A percentile compares a stretch with the other conserved stretches of the same genome.
Conservation (phyloP, 768 basidiomycete genomes). For the Russula griseocarnosa region DNA sequence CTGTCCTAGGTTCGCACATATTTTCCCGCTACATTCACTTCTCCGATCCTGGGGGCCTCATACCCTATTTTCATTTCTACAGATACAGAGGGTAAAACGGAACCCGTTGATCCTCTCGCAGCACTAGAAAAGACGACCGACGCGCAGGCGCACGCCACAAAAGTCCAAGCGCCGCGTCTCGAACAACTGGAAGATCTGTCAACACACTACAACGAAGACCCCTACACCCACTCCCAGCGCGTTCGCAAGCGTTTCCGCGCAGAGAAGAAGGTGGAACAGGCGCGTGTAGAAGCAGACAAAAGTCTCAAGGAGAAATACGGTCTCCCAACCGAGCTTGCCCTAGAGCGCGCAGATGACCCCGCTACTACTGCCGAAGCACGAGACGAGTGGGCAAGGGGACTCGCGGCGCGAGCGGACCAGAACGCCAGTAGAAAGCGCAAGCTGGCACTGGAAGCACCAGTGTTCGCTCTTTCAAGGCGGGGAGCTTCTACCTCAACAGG, state of each 20-base stretch:
- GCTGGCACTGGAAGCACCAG: slow-evolving; percentile 28
- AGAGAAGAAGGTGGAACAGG: slow-evolving; percentile 76
- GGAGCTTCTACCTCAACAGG: slow-evolving; percentile 9
- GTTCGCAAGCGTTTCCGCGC: slow-evolving; percentile 79
- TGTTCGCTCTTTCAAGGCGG: slow-evolving; percentile 9
- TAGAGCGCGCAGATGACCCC: slow-evolving; percentile 64
- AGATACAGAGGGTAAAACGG: slow-evolving; percentile 66
- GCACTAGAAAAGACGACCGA: slow-evolving; percentile 86
- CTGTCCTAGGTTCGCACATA: slow-evolving; percentile 64
- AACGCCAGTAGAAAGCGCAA: slow-evolving; percentile 48
- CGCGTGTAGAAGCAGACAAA: slow-evolving; percentile 66
- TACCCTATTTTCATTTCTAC: slow-evolving; percentile 13
- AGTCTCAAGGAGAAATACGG: slow-evolving; percentile 71
- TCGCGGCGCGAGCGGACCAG: slow-evolving; percentile 43
- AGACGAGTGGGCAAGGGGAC: slow-evolving; percentile 55
- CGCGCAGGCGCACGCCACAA: slow-evolving; percentile 65
- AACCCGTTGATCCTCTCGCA: slow-evolving; percentile 77
- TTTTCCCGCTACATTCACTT: background rate
- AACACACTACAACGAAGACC: slow-evolving; percentile 78
- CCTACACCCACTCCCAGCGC: slow-evolving; percentile 72
- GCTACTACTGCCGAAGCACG: slow-evolving; percentile 53
- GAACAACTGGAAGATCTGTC: slow-evolving; percentile 75
- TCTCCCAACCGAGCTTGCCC: slow-evolving; percentile 60
- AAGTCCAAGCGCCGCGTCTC: slow-evolving; percentile 75
- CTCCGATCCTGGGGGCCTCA: background rate